Evolutionary conservation across 768 basidiomycete species (phyloP).

Genomic region (Tricholoma hemisulphureum): DNA sequence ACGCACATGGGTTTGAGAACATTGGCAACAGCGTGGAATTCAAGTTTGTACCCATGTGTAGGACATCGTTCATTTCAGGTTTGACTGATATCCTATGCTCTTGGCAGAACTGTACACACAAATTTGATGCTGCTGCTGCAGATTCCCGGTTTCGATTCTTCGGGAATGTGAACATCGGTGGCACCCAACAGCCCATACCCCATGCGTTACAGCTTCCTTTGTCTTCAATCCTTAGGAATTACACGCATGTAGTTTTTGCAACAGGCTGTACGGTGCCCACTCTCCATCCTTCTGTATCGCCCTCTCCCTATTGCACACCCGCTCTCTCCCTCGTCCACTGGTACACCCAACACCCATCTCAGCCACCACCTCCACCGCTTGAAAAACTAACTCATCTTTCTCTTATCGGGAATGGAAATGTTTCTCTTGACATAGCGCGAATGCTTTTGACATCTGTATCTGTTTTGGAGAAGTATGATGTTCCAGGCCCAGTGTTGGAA

Average conservation of each 20-base stretch:
- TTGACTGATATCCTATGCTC: background rate
- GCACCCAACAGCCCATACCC: slow-evolving; percentile 38
- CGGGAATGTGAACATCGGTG: slow-evolving; percentile 77
- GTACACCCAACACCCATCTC: slow-evolving; percentile 91
- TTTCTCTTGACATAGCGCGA: slow-evolving; percentile 88
- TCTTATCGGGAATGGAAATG: slow-evolving; percentile 92
- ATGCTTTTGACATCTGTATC: slow-evolving; percentile 77
- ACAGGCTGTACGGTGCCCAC: slow-evolving; percentile 77
- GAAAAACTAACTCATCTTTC: slow-evolving; percentile 69
- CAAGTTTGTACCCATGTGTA: slow-evolving; percentile 9
- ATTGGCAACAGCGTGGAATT: background rate
- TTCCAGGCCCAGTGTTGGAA: slow-evolving; percentile 72
- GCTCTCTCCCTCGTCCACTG: slow-evolving; percentile 89
- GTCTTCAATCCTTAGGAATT: slow-evolving; percentile 59
- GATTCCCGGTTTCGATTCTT: slow-evolving; percentile 87
- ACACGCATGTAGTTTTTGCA: slow-evolving; percentile 84
- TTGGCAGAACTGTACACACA: slow-evolving; percentile 88
- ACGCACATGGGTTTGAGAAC: slow-evolving; percentile 2
- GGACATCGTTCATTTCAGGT: slow-evolving; percentile 1
- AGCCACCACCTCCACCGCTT: slow-evolving; percentile 58
- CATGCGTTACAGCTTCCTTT: slow-evolving; percentile 61
- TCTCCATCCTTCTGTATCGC: slow-evolving; percentile 53
- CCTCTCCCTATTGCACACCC: slow-evolving; percentile 53
- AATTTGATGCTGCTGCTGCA: slow-evolving; percentile 80
- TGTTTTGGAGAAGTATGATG: slow-evolving; percentile 67